phyloP scores from a whole-genome alignment of 129 eudicot species.

The Lactuca sativa region DNA sequence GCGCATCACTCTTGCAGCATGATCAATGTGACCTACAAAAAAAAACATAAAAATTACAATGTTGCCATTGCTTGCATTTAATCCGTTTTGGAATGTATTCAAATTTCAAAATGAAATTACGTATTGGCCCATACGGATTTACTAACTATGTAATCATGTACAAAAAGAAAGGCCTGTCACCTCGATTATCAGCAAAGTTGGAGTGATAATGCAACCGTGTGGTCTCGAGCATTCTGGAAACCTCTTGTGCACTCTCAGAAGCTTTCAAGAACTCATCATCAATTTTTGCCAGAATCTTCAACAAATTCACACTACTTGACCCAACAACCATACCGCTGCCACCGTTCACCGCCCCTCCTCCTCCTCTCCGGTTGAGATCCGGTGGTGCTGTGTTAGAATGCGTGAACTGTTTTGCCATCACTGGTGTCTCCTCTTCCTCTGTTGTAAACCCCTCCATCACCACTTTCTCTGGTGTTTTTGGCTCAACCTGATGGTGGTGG shows the following conservation, averaged over 20 bases:
- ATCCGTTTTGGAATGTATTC: neutral
- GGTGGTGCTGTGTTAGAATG: constrained; percentile 92
- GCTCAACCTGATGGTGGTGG: constrained; percentile 46
- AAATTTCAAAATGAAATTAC: neutral
- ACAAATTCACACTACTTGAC: constrained; percentile 52
- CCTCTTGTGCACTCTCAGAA: constrained; percentile 90
- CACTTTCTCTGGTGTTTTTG: constrained; percentile 75
- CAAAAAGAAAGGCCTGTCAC: constrained; percentile 25
- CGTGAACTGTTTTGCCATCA: constrained; percentile 48
- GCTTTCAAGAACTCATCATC: constrained; percentile 95
- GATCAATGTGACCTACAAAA: constrained; percentile 87
- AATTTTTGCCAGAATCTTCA: constrained; percentile 71
- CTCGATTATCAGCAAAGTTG: constrained; percentile 92
- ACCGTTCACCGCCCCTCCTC: constrained; percentile 22
- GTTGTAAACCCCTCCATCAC: constrained; percentile 45
- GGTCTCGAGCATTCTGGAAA: constrained; percentile 94
- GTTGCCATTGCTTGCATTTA: neutral
- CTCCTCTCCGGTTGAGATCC: constrained; percentile 47
- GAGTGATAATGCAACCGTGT: constrained; percentile 93
- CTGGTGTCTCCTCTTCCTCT: constrained; percentile 74
- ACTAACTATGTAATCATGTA: neutral
- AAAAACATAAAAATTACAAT: constrained; percentile 1
- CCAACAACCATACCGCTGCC: constrained; percentile 40
- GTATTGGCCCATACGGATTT: neutral
- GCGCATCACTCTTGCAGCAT: constrained; percentile 95